phyloP scores from a whole-genome alignment of 164 flowering plant species.

The Berberis thunbergii region DNA sequence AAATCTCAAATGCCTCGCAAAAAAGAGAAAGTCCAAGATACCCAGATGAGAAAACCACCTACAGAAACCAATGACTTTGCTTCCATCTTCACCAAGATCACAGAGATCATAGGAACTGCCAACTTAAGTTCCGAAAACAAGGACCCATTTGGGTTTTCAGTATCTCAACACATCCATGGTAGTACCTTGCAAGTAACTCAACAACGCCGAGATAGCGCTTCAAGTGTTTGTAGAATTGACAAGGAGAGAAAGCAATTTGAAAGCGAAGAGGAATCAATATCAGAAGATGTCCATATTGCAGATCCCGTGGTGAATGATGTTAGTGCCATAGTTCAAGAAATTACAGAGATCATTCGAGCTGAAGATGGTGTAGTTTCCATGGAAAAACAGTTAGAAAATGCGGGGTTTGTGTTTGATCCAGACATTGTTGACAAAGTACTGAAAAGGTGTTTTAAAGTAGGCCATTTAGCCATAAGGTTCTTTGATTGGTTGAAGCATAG shows the following conservation, averaged over 20 bases:
- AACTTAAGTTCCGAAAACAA: slow-evolving; percentile 7
- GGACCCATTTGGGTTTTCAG: slow-evolving; percentile 15
- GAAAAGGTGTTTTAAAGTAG: slow-evolving; percentile 75
- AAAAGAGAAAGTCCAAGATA: slow-evolving; percentile 6
- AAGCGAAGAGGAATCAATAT: slow-evolving; percentile 1
- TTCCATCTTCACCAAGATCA: slow-evolving; percentile 42
- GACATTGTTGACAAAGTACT: slow-evolving; percentile 67
- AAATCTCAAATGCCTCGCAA: slow-evolving; percentile 5
- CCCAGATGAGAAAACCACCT: slow-evolving; percentile 6
- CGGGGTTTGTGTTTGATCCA: slow-evolving; percentile 27
- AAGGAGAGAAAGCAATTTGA: slow-evolving; percentile 12
- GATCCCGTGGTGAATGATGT: slow-evolving; percentile 28
- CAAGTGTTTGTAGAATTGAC: slow-evolving; percentile 50
- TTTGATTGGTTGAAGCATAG: slow-evolving; percentile 56
- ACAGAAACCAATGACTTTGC: slow-evolving; percentile 8
- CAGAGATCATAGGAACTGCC: slow-evolving; percentile 44
- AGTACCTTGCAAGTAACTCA: not conserved
- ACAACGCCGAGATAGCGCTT: slow-evolving; percentile 10
- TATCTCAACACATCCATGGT: slow-evolving; percentile 1
- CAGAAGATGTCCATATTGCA: slow-evolving; percentile 14
- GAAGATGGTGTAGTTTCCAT: slow-evolving; percentile 27
- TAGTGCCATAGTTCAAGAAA: slow-evolving; percentile 50
- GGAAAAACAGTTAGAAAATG: slow-evolving; percentile 48
- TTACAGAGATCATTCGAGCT: slow-evolving; percentile 43
- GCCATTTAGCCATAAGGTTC: slow-evolving; percentile 56